Evolutionary conservation across 345 rosid species (phyloP), one percentile per base, ranked within the genome.

Genomic region (Eucalyptus albens): DNA sequence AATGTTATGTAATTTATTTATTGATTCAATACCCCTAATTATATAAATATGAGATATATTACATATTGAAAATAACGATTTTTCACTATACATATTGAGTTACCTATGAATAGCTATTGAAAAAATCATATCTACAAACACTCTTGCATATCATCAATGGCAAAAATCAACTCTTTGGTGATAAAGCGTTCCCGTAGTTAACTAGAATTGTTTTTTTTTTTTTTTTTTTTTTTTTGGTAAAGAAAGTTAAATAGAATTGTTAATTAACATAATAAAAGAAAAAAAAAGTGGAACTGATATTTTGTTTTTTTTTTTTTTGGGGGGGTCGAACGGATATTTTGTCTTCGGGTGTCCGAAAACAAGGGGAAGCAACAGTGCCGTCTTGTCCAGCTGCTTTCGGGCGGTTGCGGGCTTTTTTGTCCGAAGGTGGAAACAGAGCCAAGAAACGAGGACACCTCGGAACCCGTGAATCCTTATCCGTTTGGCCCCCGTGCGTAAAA

Each of bases 21-120:
- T 53, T 53, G 4, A 0, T 8, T 53, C 5, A 19, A 19, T 19
- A 8, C 0, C 4, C 0, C 0, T 53, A 0, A 21, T 53, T 53
- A 53, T 21, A 53, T 53, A 5, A n/a, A 31, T 15, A 60, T 0
- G 3, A 12, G 67, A n/a, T 65, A 65, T 7, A 7, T 17, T 5
- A 69, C 2, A 33, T 10, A 9, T 17, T 33, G 2, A 33, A 69
- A 69, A 17, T 8, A 10, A 69, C 0, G 3, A 69, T 17, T 3
- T 17, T 69, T 33, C 3, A 6, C 44, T 17, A 33, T 17, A 69
- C 13, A 10, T 33, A 33, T 33, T 7, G 2, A 24, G 27, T 56
- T 27, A 27, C 10, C 13, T 24, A 56, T 10, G 29, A 56, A 56
- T 13, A 56, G 3, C 13, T 4, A 56, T 56, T 1, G 29, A 56